A percentile compares a stretch with the other conserved stretches of the same genome.
phyloP scores from a whole-genome alignment of 345 rosid species.

The Erodium maritimum region DNA sequence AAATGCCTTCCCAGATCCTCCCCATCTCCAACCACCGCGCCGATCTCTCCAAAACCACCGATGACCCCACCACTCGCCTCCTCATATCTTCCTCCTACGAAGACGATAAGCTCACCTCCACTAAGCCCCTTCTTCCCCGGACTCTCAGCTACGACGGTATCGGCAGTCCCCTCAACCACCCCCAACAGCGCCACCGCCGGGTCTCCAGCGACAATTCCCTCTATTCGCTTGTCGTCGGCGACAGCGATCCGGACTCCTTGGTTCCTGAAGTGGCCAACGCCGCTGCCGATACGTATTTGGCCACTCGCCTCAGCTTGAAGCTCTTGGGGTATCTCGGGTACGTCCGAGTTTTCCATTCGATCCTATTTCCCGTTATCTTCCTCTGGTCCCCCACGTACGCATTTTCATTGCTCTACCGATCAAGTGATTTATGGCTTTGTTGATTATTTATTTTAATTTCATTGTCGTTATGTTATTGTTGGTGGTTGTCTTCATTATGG shows the following conservation, averaged over 20 bases:
- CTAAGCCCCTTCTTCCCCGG: constrained; percentile 45
- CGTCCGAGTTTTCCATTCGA: neutral
- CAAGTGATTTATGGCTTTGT: too few relatives aligned
- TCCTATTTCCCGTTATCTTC: too few relatives aligned
- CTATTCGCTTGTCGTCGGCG: constrained; percentile 25
- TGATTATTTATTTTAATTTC: too few relatives aligned
- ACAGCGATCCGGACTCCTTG: constrained; percentile 24
- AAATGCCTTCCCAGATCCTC: too few relatives aligned
- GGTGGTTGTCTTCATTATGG: too few relatives aligned
- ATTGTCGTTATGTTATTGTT: too few relatives aligned
- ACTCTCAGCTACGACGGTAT: constrained; percentile 31
- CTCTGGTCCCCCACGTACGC: too few relatives aligned
- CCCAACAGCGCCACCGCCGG: constrained; percentile 48
- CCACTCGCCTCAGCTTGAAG: constrained; percentile 56
- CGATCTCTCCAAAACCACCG: constrained; percentile 1
- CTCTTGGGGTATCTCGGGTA: constrained; percentile 78
- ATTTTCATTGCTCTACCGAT: too few relatives aligned
- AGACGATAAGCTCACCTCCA: constrained; percentile 23
- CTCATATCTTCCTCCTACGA: constrained; percentile 36
- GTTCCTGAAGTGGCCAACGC: constrained; percentile 47
- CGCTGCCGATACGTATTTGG: constrained; percentile 49
- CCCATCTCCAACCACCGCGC: too few relatives aligned
- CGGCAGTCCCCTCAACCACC: constrained; percentile 16
- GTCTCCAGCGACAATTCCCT: constrained; percentile 48
- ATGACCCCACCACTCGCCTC: constrained; percentile 32